Evolutionary conservation across 2,329 filamentous ascomycete genomes (phyloP).

Genomic region (Fusarium temperatum): DNA sequence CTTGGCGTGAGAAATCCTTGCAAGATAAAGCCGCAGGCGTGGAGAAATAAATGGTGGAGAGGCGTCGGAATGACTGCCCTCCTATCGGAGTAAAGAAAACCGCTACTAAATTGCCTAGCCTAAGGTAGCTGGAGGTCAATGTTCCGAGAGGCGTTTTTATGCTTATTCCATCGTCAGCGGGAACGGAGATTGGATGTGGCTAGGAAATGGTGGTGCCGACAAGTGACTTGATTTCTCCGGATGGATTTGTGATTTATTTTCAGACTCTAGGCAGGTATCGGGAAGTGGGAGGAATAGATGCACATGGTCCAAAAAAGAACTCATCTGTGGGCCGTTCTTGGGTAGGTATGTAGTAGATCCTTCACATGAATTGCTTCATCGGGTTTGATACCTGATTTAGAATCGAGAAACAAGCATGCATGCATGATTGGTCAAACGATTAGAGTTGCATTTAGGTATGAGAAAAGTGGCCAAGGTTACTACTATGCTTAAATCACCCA

Average conservation of each 20-base stretch:
- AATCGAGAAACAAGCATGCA: not conserved
- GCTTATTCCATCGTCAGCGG: conserved; percentile 25
- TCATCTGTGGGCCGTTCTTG: not conserved
- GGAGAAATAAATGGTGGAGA: conserved; percentile 9
- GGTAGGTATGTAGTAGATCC: not conserved
- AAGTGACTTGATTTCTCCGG: not conserved
- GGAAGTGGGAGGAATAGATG: not conserved
- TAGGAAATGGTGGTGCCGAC: not conserved
- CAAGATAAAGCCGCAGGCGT: not conserved
- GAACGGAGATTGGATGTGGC: not conserved
- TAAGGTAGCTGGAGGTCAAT: not conserved
- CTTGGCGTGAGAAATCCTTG: conserved; percentile 4
- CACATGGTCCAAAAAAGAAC: not conserved
- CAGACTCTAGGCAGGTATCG: not conserved
- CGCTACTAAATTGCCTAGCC: not conserved
- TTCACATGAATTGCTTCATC: not conserved
- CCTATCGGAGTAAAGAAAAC: conserved; percentile 16
- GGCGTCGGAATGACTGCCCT: not conserved
- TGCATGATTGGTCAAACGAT: not conserved
- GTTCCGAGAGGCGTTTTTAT: conserved; percentile 26
- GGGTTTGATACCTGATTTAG: not conserved
- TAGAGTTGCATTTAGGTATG: conserved; percentile 10
- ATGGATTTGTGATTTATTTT: not conserved
- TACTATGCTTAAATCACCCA: conserved; percentile 17
- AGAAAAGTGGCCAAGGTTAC: conserved; percentile 22